These are phyloP conservation scores for Cladosporium sp. DNA, from an alignment of 2,329 filamentous ascomycete genomes.

Conservation along the genomic window DNA sequence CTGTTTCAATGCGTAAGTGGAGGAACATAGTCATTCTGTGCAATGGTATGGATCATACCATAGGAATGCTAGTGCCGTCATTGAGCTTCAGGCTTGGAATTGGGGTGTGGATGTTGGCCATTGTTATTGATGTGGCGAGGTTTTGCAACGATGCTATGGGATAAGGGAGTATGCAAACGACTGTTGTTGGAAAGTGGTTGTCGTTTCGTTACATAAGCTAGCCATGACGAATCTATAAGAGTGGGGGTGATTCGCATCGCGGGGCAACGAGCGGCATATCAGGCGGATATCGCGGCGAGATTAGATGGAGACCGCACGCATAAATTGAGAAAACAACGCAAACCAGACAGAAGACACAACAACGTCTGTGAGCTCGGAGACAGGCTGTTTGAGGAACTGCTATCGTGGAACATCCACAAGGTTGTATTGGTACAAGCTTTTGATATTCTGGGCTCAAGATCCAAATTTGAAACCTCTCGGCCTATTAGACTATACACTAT, in stretches of 20 bases:
- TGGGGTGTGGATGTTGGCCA: conserved; percentile 42
- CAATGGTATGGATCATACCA: conserved; percentile 49
- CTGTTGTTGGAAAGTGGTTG: background rate
- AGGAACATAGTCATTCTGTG: background rate
- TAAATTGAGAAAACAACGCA: background rate
- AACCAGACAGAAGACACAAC: too few species aligned
- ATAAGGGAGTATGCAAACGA: too few species aligned
- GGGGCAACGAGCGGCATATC: background rate
- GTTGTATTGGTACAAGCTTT: background rate
- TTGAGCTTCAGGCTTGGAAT: conserved; percentile 69
- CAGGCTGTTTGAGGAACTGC: too few species aligned
- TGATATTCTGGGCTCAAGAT: background rate
- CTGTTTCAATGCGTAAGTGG: conserved; percentile 41
- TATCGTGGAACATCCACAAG: too few species aligned
- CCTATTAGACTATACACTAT: background rate
- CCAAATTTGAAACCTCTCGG: background rate
- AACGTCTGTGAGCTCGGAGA: too few species aligned
- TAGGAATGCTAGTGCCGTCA: conserved; percentile 71
- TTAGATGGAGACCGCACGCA: background rate
- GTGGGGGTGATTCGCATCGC: background rate
- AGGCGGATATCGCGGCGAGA: background rate
- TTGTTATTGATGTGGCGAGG: background rate
- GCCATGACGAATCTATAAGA: background rate
- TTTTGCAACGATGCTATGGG: background rate
- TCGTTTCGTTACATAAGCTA: background rate